These are phyloP conservation scores for Nothophytophthora sp. DNA, from an alignment of 352 stramenopile genomes.

Conservation along the genomic window DNA sequence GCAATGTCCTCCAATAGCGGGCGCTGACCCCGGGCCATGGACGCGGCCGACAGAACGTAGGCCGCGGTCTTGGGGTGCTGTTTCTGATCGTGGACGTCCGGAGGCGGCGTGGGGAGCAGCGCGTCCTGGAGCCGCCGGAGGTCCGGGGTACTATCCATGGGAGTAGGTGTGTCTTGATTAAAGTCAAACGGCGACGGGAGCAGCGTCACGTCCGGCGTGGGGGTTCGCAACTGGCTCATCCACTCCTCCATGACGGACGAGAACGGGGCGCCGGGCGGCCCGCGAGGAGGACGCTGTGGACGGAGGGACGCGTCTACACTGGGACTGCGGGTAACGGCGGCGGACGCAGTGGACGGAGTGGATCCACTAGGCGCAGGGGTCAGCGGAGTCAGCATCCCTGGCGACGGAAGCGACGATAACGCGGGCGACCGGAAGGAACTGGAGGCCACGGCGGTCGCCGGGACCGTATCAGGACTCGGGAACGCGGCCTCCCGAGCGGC, in stretches of 20 bases:
- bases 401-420: slow-evolving; percentile 45
- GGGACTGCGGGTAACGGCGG: slow-evolving; percentile 36
- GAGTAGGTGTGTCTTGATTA: slow-evolving; percentile 73
- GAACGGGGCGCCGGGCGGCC: slow-evolving; percentile 51
- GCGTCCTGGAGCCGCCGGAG: slow-evolving; percentile 74
- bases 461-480: slow-evolving; percentile 33
- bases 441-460: slow-evolving; percentile 22
- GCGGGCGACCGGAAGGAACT: slow-evolving; percentile 35
- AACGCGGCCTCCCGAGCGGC: slow-evolving; percentile 36
- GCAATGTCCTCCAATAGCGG: slow-evolving; percentile 78
- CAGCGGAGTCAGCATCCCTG: slow-evolving; percentile 58
- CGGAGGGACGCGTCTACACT: slow-evolving; percentile 32
- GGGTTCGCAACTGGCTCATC: slow-evolving; percentile 79
- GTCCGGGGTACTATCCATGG: slow-evolving; percentile 70
- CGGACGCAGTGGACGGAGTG: not conserved
- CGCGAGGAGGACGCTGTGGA: no score
- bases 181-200: slow-evolving; percentile 82
- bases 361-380: slow-evolving; percentile 11
- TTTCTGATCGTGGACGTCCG: slow-evolving; percentile 55
- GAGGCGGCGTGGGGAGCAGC: slow-evolving; percentile 68
- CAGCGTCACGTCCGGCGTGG: slow-evolving; percentile 78
- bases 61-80: slow-evolving; percentile 65
- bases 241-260: slow-evolving; percentile 77
- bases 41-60: no score
- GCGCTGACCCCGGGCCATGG: slow-evolving; percentile 38